Evolutionary conservation across 2,329 filamentous ascomycete genomes (phyloP), one percentile per base, ranked within the genome.

Genomic region (Nothopassalora personata): DNA sequence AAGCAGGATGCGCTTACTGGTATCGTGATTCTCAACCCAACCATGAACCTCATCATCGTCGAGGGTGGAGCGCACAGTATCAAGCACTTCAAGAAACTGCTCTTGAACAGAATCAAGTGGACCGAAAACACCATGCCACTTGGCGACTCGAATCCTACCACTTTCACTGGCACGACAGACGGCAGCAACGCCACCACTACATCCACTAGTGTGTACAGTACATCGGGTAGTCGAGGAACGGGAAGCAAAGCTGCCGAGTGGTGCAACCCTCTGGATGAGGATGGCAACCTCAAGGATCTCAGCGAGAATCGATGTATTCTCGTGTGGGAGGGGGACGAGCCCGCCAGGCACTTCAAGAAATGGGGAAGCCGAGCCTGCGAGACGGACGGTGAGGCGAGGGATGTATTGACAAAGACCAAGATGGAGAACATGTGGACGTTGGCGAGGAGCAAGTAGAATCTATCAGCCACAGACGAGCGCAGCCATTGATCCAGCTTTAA

Each of bases 391-490:
- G 89, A 95, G 71, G 94, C 93, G 5, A 88, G 90, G 71, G 91
- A 96, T 67, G 81, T 87, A 23, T 75, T 99, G 62, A 78, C 85
- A 11, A 83, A 91, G 66, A 85, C 86, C 5, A 97, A 96, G 79
- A 89, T 97, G 83, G 93, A 97, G 68, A 96, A 88, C 68, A 93
- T 99, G 70, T 99, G 94, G 94, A 88, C 88, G 9, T 76, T 94
- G 67, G 93, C 92, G 0, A 96, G 95, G 80, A 90, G 68, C 53
- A 66, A 65, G 56, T 62, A 43, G 50, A 39, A 6, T n/a, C 15
- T 15, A 15, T 13, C 5, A 6, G 39, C 39, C 7, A 34, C 11
- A 34, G 31, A 8, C 1, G 7, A 34, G 31, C 31, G 4, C 31
- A 2, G 11, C 31, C 5, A 11, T 34, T 34, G 31, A 34, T 34